Percentiles rank a stretch among this genome's conserved stretches.
phyloP scores from a whole-genome alignment of 257 asterid species.

The Solanum rostratum region DNA sequence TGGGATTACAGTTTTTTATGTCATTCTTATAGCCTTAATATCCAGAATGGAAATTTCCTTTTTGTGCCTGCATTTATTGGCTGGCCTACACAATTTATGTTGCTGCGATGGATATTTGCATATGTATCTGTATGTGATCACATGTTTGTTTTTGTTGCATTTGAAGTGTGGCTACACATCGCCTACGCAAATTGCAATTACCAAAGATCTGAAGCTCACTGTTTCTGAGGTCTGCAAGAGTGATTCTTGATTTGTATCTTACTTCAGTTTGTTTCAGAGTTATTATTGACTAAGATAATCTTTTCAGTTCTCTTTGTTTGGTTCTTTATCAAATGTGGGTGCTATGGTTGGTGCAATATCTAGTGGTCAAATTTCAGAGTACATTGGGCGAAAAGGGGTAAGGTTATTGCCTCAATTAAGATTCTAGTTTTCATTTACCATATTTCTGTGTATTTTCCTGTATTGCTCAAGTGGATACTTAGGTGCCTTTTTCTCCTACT shows the following conservation, averaged over 20 bases:
- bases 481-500: conserved; percentile 1
- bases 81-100: background rate
- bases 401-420: background rate
- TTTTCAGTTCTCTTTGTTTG: conserved; percentile 77
- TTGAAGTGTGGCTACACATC: conserved; percentile 82
- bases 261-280: background rate
- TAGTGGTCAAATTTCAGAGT: conserved; percentile 95
- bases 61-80: background rate
- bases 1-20: background rate
- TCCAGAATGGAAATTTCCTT: background rate
- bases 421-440: background rate
- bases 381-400: conserved; percentile 96
- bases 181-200: conserved; percentile 68
- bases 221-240: conserved; percentile 54
- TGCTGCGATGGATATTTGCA: background rate
- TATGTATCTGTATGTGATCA: background rate
- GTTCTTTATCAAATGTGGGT: conserved; percentile 87
- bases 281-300: background rate
- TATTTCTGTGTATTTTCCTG: background rate
- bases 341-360: conserved; percentile 99
- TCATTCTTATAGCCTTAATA: background rate
- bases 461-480: background rate
- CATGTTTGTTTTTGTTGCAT: conserved; percentile 12
- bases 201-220: conserved; percentile 54
- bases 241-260: background rate